Evolutionary conservation across 2,329 filamentous ascomycete species (phyloP), one percentile per base, ranked within the genome.

Genomic region (Aspergillus sclerotialis): DNA sequence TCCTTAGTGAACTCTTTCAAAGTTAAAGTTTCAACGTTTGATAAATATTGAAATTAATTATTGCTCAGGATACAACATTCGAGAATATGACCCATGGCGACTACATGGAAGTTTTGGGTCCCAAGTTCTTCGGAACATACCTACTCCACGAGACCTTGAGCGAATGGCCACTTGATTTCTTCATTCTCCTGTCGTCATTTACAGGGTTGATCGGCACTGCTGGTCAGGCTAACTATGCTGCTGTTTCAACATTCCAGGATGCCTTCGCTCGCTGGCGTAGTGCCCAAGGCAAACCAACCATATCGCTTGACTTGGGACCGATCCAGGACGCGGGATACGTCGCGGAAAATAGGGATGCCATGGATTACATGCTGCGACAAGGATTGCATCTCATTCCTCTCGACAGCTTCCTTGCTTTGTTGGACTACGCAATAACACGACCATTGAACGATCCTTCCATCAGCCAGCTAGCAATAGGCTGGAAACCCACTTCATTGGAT

Each of bases 211-310:
- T 68, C 5, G 70, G 70, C 4, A 68, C 68, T 32, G 44, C 59
- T 5, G 61, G 64, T 3, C 56, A 74, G 35, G 57, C 68, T 8
- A 70, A 67, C 38, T 68, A 68, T 39, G 52, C 57, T 2, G 61
- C 63, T 5, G 64, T 50, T 12, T 56, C 58, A 28, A 53, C 58
- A 2, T 68, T 56, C 44, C 55, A 65, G 37, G 61, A 64, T 28
- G 52, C 56, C 1, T 37, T 65, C 5, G 58, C 56, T 3, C 47
- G 42, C 5, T 46, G 55, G 18, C 57, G 60, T 5, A 32, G 24
- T 5, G 15, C 38, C 0, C 36, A 32, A 7, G 50, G 50, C 1
- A 36, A 48, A 32, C 39, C 40, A 3, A 47, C 45, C 8, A 39
- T 38, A 3, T 40, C 43, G 7, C 38, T 54, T n/a, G 37, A 53